A percentile compares a stretch with the other conserved stretches of the same genome.
phyloP scores from a whole-genome alignment of 441 rosid species.

The Corymbia citriodora region DNA sequence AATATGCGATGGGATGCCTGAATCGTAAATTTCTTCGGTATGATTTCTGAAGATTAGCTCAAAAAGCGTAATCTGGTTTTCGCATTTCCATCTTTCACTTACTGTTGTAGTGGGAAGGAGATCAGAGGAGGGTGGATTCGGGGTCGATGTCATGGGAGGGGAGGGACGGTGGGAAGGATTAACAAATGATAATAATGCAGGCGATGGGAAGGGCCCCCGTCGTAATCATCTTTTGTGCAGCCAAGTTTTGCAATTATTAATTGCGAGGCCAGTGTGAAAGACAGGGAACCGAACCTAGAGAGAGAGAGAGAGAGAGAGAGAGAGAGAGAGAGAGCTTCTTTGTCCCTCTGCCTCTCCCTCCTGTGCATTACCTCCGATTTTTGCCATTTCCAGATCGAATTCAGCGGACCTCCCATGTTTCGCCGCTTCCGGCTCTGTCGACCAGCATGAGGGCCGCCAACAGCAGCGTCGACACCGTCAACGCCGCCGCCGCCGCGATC shows the following conservation, averaged over 20 bases:
- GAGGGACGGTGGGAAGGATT: not conserved
- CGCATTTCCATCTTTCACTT: not conserved
- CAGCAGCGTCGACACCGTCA: slow-evolving; percentile 69
- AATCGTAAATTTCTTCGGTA: too few species aligned
- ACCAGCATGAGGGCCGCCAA: slow-evolving; percentile 37
- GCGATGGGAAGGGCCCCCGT: not conserved
- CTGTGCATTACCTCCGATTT: not conserved
- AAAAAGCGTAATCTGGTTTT: not conserved
- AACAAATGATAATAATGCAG: not conserved
- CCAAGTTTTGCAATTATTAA: not conserved
- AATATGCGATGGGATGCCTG: not conserved
- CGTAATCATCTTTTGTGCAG: not conserved
- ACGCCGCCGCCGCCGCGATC: slow-evolving; percentile 97
- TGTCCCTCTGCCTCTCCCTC: not conserved
- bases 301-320: not conserved
- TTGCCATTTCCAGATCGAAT: slow-evolving; percentile 15
- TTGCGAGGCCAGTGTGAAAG: not conserved
- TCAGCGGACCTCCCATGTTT: not conserved
- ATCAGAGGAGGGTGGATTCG: not conserved
- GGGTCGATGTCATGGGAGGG: not conserved
- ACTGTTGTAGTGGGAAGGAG: not conserved
- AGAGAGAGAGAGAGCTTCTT: not conserved
- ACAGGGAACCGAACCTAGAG: slow-evolving; percentile 9
- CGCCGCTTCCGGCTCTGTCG: not conserved
- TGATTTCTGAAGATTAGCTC: too few species aligned